phyloP scores from a whole-genome alignment of 192 early-diverging fungal species.

The Coemansia aciculifera region DNA sequence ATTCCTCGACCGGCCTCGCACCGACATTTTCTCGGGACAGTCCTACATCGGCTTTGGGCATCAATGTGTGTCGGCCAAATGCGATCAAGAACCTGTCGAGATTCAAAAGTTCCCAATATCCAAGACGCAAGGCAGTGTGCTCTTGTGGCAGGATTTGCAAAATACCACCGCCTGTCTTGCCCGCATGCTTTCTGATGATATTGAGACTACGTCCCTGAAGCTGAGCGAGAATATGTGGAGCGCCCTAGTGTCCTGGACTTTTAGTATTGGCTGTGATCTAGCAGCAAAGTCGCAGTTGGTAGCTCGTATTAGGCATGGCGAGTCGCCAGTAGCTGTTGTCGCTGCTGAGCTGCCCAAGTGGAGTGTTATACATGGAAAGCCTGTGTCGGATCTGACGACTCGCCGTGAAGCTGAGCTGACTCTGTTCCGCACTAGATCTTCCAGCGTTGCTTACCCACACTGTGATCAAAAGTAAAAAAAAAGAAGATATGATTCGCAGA shows the following conservation, averaged over 20 bases:
- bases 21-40: constrained; percentile 20
- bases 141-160: constrained; percentile 13
- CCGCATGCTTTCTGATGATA: not conserved
- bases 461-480: not conserved
- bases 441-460: not conserved
- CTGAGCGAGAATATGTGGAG: constrained; percentile 38
- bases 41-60: constrained; percentile 37
- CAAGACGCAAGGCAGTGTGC: not conserved
- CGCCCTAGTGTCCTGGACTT: constrained; percentile 35
- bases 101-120: not conserved
- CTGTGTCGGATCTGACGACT: not conserved
- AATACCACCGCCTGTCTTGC: constrained; percentile 13
- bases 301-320: constrained; percentile 17
- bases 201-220: not conserved
- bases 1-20: constrained; percentile 11
- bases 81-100: constrained; percentile 1
- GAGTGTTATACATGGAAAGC: not conserved
- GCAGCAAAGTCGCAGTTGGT: constrained; percentile 21
- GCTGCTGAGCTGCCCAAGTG: constrained; percentile 14
- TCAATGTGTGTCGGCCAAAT: constrained; percentile 16
- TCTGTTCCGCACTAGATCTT: constrained; percentile 17
- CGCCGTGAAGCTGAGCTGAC: constrained; percentile 15
- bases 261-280: constrained; percentile 28
- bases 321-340: constrained; percentile 9
- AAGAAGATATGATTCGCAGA: not conserved